Conservation (phyloP, 2,329 filamentous ascomycete genomes). For the Biscogniauxia marginata region DNA sequence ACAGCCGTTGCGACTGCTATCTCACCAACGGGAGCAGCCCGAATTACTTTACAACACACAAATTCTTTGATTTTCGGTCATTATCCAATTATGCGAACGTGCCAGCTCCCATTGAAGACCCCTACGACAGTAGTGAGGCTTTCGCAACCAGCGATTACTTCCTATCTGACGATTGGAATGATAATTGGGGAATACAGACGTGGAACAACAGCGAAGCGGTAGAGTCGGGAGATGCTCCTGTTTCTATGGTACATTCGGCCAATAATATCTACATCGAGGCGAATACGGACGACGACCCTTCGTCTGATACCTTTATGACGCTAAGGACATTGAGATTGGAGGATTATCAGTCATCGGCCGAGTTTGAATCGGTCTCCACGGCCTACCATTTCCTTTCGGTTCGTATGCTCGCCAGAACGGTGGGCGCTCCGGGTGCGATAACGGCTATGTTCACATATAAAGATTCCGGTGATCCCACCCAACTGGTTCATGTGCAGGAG, state of each 20-base stretch:
- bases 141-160: conserved; percentile 34
- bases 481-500: conserved; percentile 45
- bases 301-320: conserved; percentile 46
- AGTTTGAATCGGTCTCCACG: conserved; percentile 42
- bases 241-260: conserved; percentile 38
- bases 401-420: conserved; percentile 51
- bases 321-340: conserved; percentile 45
- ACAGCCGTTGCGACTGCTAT: conserved; percentile 44
- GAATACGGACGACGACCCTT: conserved; percentile 34
- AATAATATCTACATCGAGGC: conserved; percentile 47
- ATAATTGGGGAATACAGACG: conserved; percentile 33
- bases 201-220: conserved; percentile 36
- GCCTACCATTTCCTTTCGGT: conserved; percentile 43
- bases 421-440: conserved; percentile 47
- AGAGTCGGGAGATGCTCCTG: conserved; percentile 30
- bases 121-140: conserved; percentile 29
- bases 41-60: conserved; percentile 44
- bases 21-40: conserved; percentile 45
- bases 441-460: conserved; percentile 55
- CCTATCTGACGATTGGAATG: conserved; percentile 27
- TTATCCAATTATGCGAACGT: conserved; percentile 39
- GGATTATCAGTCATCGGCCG: conserved; percentile 46
- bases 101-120: conserved; percentile 27
- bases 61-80: conserved; percentile 51
- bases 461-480: conserved; percentile 32